Conservation (phyloP, 768 basidiomycete genomes). For the Rhizopogon sp. region DNA sequence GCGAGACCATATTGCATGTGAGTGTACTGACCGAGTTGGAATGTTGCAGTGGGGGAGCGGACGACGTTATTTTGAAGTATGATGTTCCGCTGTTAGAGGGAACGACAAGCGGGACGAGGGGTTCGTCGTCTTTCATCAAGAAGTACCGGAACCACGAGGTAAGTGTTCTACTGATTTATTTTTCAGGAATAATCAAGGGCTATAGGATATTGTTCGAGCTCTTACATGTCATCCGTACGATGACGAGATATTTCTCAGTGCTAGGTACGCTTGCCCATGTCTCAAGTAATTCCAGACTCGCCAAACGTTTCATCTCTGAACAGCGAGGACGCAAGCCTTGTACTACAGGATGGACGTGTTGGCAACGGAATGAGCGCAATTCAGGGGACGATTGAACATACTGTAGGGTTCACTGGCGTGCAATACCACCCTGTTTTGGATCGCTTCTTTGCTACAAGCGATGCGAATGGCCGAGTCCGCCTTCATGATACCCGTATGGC, state of each 20-base stretch:
- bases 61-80: slow-evolving; percentile 47
- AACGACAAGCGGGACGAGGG: slow-evolving; percentile 3
- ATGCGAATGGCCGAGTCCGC: slow-evolving; percentile 51
- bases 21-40: background rate
- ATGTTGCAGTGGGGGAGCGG: slow-evolving; percentile 47
- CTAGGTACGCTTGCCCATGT: slow-evolving; percentile 41
- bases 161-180: slow-evolving; percentile 1
- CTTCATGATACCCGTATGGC: slow-evolving; percentile 73
- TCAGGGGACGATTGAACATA: slow-evolving; percentile 47
- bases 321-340: slow-evolving; percentile 68
- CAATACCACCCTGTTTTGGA: slow-evolving; percentile 66
- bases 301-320: background rate
- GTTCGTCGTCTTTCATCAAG: slow-evolving; percentile 11
- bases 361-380: slow-evolving; percentile 29
- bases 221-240: slow-evolving; percentile 62
- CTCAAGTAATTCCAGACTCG: background rate
- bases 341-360: slow-evolving; percentile 56
- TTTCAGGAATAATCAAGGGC: no score
- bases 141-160: slow-evolving; percentile 29
- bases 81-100: slow-evolving; percentile 37
- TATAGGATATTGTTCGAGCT: slow-evolving; percentile 60
- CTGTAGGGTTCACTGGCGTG: slow-evolving; percentile 55
- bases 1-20: background rate
- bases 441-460: slow-evolving; percentile 64
- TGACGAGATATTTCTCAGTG: slow-evolving; percentile 66